Base-by-base conservation (phyloP, 108 stramenopile species). In the Skeletonema potamos region DNA sequence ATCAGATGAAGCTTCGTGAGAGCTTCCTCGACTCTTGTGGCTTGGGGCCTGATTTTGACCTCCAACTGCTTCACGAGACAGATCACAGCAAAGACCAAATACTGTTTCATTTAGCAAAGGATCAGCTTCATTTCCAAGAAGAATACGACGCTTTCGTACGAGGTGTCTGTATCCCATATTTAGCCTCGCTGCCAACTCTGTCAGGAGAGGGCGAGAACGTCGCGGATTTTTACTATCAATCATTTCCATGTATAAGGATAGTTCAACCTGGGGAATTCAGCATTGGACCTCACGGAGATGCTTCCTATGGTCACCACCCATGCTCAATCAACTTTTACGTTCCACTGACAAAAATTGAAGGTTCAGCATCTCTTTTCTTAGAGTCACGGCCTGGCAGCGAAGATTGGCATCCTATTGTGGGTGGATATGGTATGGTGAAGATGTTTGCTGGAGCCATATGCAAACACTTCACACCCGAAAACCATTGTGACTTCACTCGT, bases 161-260 rank as follows among this genome's bases (percentile, higher is more conserved):
- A 60, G 34, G 13, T 3, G 74, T 86, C 7, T 88, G 87, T 60
- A 59, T 55, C 34, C 87, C 87, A 3, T 69, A 71, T 12, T 48
- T 84, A 57, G 76, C 55, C 6, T 32, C 70, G 20, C 11, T 29
- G 17, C 15, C 39, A n/a, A n/a, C 15, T 41, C 39, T n/a, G 9
- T 41, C 9, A 33, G 32, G 32, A 33, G 62, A n/a, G 15, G 54
- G 54, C 10, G 66, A 66, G 22, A 48, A 10, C n/a, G 15, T 37
- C 2, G 48, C 65, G 54, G 79, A 73, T 44, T 58, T 86, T 18
- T 88, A 86, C 55, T 91, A 86, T 58, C 90, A 91, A 76, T 58
- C 72, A n/a, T 91, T 87, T 77, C 90, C 90, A 27, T 91, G 90
- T 66, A 37, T 91, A 8, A 73, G 90, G 27, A 79, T 85, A n/a